These are phyloP conservation scores for Entomortierella beljakovae DNA, from an alignment of 192 early-diverging fungal species.

Conservation along the genomic window DNA sequence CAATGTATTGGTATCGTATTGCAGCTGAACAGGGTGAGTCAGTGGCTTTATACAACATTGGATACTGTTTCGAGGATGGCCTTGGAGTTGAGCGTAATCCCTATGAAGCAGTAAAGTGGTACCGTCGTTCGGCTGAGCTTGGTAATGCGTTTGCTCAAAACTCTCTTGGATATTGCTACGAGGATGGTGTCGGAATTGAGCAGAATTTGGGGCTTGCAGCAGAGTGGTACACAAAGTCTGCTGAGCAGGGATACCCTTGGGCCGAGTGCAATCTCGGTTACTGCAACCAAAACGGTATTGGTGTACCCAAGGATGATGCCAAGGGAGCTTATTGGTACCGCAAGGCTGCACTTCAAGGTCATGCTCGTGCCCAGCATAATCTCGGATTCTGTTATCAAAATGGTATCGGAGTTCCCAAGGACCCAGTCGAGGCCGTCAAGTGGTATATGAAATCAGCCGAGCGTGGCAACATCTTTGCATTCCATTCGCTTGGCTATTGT, in stretches of 20 bases:
- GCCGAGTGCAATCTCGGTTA: slow-evolving; percentile 82
- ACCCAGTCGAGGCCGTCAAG: slow-evolving; percentile 59
- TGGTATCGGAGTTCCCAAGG: slow-evolving; percentile 78
- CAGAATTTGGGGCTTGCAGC: slow-evolving; percentile 64
- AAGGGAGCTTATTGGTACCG: slow-evolving; percentile 70
- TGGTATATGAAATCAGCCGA: slow-evolving; percentile 64
- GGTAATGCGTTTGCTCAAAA: slow-evolving; percentile 89
- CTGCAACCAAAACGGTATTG: slow-evolving; percentile 76
- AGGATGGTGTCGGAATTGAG: slow-evolving; percentile 83
- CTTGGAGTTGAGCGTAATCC: slow-evolving; percentile 67
- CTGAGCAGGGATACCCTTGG: slow-evolving; percentile 65
- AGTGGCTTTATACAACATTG: slow-evolving; percentile 84
- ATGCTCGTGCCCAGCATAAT: slow-evolving; percentile 69
- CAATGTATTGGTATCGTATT: slow-evolving; percentile 71
- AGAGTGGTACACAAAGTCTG: slow-evolving; percentile 64
- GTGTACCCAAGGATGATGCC: slow-evolving; percentile 57
- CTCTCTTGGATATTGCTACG: slow-evolving; percentile 87
- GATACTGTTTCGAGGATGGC: slow-evolving; percentile 86
- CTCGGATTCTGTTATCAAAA: slow-evolving; percentile 91
- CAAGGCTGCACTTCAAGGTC: slow-evolving; percentile 68
- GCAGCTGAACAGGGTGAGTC: slow-evolving; percentile 78
- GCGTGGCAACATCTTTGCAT: slow-evolving; percentile 67
- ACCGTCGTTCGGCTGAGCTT: slow-evolving; percentile 69
- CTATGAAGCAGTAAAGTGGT: slow-evolving; percentile 73
- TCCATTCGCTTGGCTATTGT: slow-evolving; percentile 69